These are phyloP conservation scores for Phanerochaete carnosa DNA, from an alignment of 768 basidiomycete species.

Conservation along the genomic window DNA sequence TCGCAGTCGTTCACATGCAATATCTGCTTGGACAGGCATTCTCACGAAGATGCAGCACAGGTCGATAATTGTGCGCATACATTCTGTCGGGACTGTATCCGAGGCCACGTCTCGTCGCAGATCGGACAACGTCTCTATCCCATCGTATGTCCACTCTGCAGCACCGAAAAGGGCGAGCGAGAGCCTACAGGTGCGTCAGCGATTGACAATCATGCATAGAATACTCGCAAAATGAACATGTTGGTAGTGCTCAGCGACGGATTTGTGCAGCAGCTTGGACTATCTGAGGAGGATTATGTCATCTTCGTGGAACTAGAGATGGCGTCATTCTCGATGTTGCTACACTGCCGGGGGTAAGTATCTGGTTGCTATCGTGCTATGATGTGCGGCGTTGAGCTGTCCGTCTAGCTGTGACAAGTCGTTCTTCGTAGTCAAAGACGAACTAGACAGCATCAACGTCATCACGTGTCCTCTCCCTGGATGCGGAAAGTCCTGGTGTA, in stretches of 20 bases:
- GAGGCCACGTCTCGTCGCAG: constrained; percentile 38
- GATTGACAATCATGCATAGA: not conserved
- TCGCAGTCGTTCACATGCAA: constrained; percentile 46
- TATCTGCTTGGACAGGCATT: constrained; percentile 51
- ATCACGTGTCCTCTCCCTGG: constrained; percentile 46
- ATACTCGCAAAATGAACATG: not conserved
- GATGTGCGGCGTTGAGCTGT: not conserved
- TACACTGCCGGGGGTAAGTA: constrained; percentile 50
- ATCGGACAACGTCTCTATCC: constrained; percentile 55
- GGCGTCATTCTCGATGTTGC: constrained; percentile 36
- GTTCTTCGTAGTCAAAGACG: constrained; percentile 47
- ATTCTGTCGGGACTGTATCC: constrained; percentile 54
- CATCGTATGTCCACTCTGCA: constrained; percentile 59
- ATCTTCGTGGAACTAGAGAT: constrained; percentile 41
- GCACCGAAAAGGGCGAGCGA: constrained; percentile 20
- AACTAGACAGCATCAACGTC: constrained; percentile 36
- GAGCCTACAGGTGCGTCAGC: constrained; percentile 34
- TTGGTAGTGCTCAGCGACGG: constrained; percentile 36
- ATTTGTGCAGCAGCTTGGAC: constrained; percentile 42
- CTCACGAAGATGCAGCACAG: constrained; percentile 38
- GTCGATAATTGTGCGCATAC: constrained; percentile 45
- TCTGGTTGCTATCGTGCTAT: not conserved
- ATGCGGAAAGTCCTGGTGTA: constrained; percentile 60
- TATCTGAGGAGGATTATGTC: constrained; percentile 39
- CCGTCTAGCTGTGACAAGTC: constrained; percentile 44